Evolutionary conservation across 257 asterid genomes (phyloP).

Genomic region (Plantago ovata): DNA sequence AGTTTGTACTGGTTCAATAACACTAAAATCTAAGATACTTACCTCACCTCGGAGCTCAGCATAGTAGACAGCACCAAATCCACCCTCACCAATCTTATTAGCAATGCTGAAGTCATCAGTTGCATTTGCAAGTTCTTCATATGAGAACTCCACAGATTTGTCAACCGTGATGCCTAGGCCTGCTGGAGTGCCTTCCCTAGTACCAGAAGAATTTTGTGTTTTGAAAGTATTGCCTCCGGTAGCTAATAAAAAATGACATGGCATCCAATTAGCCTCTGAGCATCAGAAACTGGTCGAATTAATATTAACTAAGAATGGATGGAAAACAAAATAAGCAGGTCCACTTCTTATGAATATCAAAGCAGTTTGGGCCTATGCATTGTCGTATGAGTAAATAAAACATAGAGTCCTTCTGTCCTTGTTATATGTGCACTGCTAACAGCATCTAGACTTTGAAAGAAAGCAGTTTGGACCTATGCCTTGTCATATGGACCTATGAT

Average conservation of each 20-base stretch:
- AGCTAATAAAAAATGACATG: slow-evolving; percentile 25
- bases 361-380: no score
- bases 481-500: not conserved
- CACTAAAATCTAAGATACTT: slow-evolving; percentile 22
- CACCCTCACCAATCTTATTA: slow-evolving; percentile 94
- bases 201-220: slow-evolving; percentile 26
- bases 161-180: slow-evolving; percentile 72
- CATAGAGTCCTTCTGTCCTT: no score
- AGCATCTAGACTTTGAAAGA: not conserved
- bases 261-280: no score
- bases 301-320: not conserved
- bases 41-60: slow-evolving; percentile 99
- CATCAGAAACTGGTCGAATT: no score
- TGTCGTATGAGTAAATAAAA: no score
- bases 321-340: not conserved
- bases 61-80: slow-evolving; percentile 93
- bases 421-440: not conserved
- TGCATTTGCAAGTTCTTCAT: slow-evolving; percentile 88
- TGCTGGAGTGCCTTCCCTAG: slow-evolving; percentile 44
- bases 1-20: not conserved
- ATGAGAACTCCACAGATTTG: slow-evolving; percentile 88
- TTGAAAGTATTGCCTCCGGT: slow-evolving; percentile 24
- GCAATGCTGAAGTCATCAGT: slow-evolving; percentile 82
- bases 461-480: no score
- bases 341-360: no score